phyloP scores from a whole-genome alignment of 2,329 filamentous ascomycete genomes.

The Pseudogymnoascus sp. region DNA sequence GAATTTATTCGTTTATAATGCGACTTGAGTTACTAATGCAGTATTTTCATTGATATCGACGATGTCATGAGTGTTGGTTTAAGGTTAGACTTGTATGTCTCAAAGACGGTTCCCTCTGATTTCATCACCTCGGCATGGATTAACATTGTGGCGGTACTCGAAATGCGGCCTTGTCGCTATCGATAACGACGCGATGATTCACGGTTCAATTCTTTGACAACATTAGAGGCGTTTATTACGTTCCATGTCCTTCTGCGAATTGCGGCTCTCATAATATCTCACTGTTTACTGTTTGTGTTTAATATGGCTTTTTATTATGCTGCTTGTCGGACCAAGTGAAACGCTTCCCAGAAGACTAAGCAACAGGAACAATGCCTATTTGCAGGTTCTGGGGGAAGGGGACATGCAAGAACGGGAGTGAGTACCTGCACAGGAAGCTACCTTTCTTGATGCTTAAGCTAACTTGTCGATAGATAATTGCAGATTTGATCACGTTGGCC shows the following conservation, averaged over 20 bases:
- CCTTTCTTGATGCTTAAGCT: background rate
- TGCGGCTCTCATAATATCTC: background rate
- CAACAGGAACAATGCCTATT: conserved; percentile 21
- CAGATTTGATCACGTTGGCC: conserved; percentile 42
- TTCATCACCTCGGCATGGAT: conserved; percentile 1
- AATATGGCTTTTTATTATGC: background rate
- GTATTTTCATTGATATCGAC: background rate
- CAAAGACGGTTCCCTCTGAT: background rate
- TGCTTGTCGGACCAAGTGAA: conserved; percentile 2
- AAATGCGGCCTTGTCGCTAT: conserved; percentile 1
- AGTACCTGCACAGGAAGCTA: conserved; percentile 17
- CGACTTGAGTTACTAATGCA: background rate
- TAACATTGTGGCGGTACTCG: conserved; percentile 1
- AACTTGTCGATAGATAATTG: conserved; percentile 38
- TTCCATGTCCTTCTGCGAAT: background rate
- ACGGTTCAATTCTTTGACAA: background rate
- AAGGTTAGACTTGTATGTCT: conserved; percentile 7
- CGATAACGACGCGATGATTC: conserved; percentile 7
- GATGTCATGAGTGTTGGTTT: background rate
- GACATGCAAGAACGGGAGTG: conserved; percentile 58
- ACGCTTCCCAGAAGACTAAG: conserved; percentile 32
- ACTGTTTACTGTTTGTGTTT: background rate
- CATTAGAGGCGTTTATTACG: background rate
- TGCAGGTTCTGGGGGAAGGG: conserved; percentile 61
- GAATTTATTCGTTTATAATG: background rate